These are phyloP conservation scores for Blepharisma stoltei DNA, from an alignment of 73 alveolate genomes.

Conservation along the genomic window DNA sequence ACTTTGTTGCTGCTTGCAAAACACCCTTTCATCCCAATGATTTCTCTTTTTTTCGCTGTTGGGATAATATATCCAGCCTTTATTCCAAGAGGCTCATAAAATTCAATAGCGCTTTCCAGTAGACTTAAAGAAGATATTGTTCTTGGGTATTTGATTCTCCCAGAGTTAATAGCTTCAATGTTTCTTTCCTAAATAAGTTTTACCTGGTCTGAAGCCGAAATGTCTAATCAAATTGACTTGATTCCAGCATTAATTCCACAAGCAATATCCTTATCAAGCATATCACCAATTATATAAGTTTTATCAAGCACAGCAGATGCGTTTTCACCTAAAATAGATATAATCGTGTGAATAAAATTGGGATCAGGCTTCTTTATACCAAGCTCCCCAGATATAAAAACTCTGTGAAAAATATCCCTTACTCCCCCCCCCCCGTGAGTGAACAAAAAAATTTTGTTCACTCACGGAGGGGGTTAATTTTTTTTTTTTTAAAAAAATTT, in stretches of 20 bases:
- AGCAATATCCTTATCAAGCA: not conserved
- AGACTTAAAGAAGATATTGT: not conserved
- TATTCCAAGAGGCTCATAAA: slow-evolving; percentile 9
- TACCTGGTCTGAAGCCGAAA: not conserved
- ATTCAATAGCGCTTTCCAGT: slow-evolving; percentile 27
- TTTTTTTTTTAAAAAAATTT: too few relatives aligned
- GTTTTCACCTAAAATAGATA: not conserved
- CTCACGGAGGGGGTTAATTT: too few relatives aligned
- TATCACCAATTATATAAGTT: not conserved
- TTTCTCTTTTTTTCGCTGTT: not conserved
- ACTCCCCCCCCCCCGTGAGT: too few relatives aligned
- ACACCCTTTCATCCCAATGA: not conserved
- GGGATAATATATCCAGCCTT: slow-evolving; percentile 24
- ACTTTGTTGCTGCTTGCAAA: not conserved
- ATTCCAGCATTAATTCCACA: not conserved
- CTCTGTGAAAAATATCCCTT: not conserved
- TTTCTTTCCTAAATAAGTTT: not conserved
- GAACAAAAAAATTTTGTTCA: too few relatives aligned
- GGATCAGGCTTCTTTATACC: not conserved
- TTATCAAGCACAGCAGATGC: not conserved
- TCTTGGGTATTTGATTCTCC: not conserved
- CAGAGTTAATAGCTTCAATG: not conserved
- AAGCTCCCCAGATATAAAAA: not conserved
- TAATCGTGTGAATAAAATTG: not conserved
- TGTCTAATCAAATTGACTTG: not conserved